phyloP scores from a whole-genome alignment of 495 filamentous ascomycete genomes.

The Aspergillus coremiiformis region DNA sequence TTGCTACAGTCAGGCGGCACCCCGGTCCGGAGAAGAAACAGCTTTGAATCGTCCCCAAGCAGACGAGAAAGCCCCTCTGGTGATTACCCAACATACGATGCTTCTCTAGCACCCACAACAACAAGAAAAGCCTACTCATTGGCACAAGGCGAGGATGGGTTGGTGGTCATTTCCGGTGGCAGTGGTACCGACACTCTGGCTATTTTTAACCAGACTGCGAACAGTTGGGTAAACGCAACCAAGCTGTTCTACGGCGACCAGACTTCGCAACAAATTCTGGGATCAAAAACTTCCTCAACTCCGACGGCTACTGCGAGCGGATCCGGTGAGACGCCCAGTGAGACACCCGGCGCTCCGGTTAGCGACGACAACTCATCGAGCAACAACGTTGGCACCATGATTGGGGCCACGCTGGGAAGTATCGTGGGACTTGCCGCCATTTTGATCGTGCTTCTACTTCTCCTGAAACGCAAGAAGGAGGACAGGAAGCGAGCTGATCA shows the following conservation, averaged over 20 bases:
- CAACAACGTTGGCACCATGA: conserved; percentile 48
- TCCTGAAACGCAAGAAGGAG: conserved; percentile 56
- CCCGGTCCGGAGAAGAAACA: conserved; percentile 26
- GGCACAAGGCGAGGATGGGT: conserved; percentile 47
- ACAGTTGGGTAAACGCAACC: conserved; percentile 75
- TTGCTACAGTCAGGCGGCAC: conserved; percentile 45
- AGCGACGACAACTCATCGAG: conserved; percentile 22
- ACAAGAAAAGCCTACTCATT: conserved; percentile 57
- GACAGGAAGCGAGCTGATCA: conserved; percentile 46
- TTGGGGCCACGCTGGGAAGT: conserved; percentile 73
- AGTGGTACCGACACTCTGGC: conserved; percentile 50
- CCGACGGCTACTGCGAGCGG: conserved; percentile 31
- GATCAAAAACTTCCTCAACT: conserved; percentile 28
- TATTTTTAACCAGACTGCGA: conserved; percentile 74
- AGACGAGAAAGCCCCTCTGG: conserved; percentile 43
- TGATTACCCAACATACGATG: conserved; percentile 77
- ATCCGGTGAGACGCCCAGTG: conserved; percentile 32
- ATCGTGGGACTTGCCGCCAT: conserved; percentile 65
- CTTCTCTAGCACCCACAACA: conserved; percentile 55
- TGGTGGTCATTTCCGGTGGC: conserved; percentile 75
- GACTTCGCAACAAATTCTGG: conserved; percentile 26
- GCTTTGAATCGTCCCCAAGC: conserved; percentile 24
- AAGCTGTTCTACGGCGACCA: conserved; percentile 50
- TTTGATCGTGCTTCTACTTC: conserved; percentile 58
- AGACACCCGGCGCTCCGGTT: conserved; percentile 27